Evolutionary conservation across 371 early-diverging fungal genomes (phyloP).

Genomic region (Apophysomyces variabilis): DNA sequence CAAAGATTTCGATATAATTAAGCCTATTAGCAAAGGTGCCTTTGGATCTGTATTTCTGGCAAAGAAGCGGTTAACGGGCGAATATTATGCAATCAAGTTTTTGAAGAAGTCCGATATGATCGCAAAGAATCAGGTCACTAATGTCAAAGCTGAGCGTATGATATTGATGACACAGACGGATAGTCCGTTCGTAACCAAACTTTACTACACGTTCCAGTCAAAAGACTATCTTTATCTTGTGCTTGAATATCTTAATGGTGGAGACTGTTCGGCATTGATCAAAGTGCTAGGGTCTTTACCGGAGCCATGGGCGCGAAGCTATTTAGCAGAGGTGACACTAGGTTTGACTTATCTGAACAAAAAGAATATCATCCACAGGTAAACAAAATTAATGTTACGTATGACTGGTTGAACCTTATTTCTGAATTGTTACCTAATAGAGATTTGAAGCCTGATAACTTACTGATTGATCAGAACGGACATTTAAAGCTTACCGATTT

Average conservation of each 20-base stretch:
- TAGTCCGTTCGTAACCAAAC: constrained; percentile 92
- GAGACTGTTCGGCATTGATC: constrained; percentile 93
- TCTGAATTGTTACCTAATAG: constrained; percentile 37
- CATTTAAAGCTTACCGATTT: constrained; percentile 96
- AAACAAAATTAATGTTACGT: constrained; percentile 18
- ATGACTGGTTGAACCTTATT: neutral
- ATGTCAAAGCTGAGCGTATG: constrained; percentile 88
- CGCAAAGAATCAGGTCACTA: constrained; percentile 90
- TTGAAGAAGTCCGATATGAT: constrained; percentile 91
- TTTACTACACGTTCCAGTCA: constrained; percentile 94
- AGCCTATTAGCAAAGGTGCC: constrained; percentile 92
- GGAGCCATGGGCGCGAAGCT: constrained; percentile 91
- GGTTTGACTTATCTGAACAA: constrained; percentile 95
- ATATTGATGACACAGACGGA: constrained; percentile 86
- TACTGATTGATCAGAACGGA: constrained; percentile 88
- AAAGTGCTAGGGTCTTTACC: constrained; percentile 84
- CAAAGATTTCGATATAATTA: constrained; percentile 92
- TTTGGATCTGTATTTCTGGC: constrained; percentile 91
- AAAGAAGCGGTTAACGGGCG: constrained; percentile 84
- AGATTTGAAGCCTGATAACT: constrained; percentile 91
- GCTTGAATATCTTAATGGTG: constrained; percentile 97
- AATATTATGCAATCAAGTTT: constrained; percentile 91
- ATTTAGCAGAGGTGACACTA: constrained; percentile 92
- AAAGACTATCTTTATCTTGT: constrained; percentile 91
- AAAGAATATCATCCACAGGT: constrained; percentile 86